Base-by-base conservation (phyloP, 352 stramenopile species). In the Peronosclerospora sorghi region DNA sequence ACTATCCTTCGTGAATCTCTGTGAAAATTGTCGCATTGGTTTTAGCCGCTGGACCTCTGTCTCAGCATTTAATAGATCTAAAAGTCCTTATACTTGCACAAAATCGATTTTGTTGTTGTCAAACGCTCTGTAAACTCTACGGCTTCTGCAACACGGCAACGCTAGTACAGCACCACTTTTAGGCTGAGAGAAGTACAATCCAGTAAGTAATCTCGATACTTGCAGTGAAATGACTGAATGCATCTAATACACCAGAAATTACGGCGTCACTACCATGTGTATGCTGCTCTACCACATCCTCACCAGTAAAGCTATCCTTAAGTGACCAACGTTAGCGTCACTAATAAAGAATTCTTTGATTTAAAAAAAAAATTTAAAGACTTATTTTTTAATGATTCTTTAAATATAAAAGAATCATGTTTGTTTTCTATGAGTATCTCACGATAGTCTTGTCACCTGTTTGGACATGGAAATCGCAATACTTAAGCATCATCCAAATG, bases 81-180 rank as follows among this genome's bases (percentile, higher is more conserved):
- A 86, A 18, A 99, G 55, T 0, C 93, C 96, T 64, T 99, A 95
- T 2, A 97, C 80, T 67, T 98, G 87, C 29, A 97, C 92, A 24
- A 98, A 65, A 56, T 97, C 90, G 35, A 99, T 75, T 65, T 97
- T 98, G 38, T 96, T 91, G 63, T 96, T 94, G 17, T 81, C 73
- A 56, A 97, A 98, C 4, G 96, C 96, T 97, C 84, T 7, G 95
- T 98, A 62, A 98, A 99, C 76, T 99, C 96, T 23, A 95, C 96
- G 0, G 85, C 69, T 56, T 98, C 93, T 0, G 96, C 96, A 13
- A 78, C 69, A 18, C 94, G 79, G 21, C 74, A 88, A 46, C 55
- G 51, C 78, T 90, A 32, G 8, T n/a, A 23, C 39, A 59, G 2
- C 13, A 56, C 5, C 15, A 57, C 29, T 83, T 18, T 4, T 21